These are phyloP conservation scores for Metschnikowia colocasiae DNA, from an alignment of 805 yeast species.

Conservation along the genomic window DNA sequence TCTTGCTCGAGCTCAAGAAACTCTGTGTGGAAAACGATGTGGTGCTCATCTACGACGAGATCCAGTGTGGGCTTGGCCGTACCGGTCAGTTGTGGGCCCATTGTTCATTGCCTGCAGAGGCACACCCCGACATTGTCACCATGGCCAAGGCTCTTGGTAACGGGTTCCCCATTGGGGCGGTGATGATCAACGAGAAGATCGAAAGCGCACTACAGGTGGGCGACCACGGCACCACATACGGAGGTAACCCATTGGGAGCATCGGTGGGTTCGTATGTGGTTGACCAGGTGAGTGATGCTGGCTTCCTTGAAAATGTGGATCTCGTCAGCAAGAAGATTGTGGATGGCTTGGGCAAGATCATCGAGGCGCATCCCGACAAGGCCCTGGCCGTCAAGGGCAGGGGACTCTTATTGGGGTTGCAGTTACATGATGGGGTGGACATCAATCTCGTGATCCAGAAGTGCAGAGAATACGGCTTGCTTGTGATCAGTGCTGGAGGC, in stretches of 20 bases:
- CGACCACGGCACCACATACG: slow-evolving; percentile 97
- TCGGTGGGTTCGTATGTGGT: slow-evolving; percentile 78
- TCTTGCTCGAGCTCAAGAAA: slow-evolving; percentile 60
- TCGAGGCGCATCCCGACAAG: slow-evolving; percentile 54
- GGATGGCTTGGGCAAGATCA: slow-evolving; percentile 47
- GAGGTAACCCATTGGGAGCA: slow-evolving; percentile 93
- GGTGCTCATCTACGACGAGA: slow-evolving; percentile 85
- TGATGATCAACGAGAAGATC: slow-evolving; percentile 77
- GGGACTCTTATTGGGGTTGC: slow-evolving; percentile 83
- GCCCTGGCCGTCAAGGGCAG: slow-evolving; percentile 77
- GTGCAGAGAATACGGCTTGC: slow-evolving; percentile 75
- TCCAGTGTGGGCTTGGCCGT: slow-evolving; percentile 95
- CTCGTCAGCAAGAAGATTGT: slow-evolving; percentile 56
- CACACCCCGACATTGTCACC: slow-evolving; percentile 92
- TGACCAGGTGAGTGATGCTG: slow-evolving; percentile 56
- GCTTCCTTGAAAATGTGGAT: slow-evolving; percentile 58
- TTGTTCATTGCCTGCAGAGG: slow-evolving; percentile 63
- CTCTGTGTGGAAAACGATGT: slow-evolving; percentile 69
- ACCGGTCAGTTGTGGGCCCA: slow-evolving; percentile 95
- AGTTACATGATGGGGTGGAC: slow-evolving; percentile 53
- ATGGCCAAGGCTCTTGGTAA: slow-evolving; percentile 96
- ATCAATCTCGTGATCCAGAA: slow-evolving; percentile 61
- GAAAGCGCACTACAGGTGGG: slow-evolving; percentile 76
- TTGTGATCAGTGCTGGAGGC: slow-evolving; percentile 88
- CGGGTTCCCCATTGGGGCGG: slow-evolving; percentile 95